Percentiles rank a stretch among this genome's conserved stretches.
Conservation (phyloP, 495 filamentous ascomycete species). For the Neurospora sp. region DNA sequence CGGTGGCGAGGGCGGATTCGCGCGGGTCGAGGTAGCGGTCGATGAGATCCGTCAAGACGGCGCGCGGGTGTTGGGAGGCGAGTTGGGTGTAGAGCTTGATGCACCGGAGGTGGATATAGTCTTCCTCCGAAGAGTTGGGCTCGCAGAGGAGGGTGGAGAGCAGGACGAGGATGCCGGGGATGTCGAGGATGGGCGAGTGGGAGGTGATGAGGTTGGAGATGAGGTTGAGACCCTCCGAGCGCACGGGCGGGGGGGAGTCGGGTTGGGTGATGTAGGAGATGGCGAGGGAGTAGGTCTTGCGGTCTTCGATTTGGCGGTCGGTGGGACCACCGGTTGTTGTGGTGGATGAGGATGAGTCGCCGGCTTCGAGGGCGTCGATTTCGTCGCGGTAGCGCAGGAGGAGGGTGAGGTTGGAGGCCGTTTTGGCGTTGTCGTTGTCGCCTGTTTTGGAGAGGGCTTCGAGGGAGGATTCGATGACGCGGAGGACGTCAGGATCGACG, state of each 20-base stretch:
- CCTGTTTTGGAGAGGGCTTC: constrained; percentile 31
- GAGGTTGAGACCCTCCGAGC: constrained; percentile 67
- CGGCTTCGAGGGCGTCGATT: constrained; percentile 15
- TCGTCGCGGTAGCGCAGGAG: constrained; percentile 47
- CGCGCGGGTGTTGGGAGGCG: constrained; percentile 38
- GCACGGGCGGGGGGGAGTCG: constrained; percentile 65
- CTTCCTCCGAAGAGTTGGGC: constrained; percentile 48
- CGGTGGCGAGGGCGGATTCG: constrained; percentile 35
- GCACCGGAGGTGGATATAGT: constrained; percentile 64
- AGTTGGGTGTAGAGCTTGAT: constrained; percentile 48
- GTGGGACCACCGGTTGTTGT: constrained; percentile 12
- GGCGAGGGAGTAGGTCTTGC: constrained; percentile 60
- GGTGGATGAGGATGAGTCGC: background rate
- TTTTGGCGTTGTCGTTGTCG: constrained; percentile 32
- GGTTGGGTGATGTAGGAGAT: constrained; percentile 56
- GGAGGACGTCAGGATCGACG: constrained; percentile 34
- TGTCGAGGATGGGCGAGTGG: constrained; percentile 56
- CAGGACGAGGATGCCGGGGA: constrained; percentile 55
- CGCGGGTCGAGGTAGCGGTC: constrained; percentile 58
- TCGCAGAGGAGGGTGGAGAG: constrained; percentile 49
- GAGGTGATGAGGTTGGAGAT: constrained; percentile 54
- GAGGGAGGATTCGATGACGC: constrained; percentile 41
- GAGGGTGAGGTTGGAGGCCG: constrained; percentile 47
- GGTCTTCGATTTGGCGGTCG: constrained; percentile 47
- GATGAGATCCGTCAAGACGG: constrained; percentile 54